These are phyloP conservation scores for Monosporascus cannonballus DNA, from an alignment of 2,329 filamentous ascomycete genomes.

Conservation along the genomic window DNA sequence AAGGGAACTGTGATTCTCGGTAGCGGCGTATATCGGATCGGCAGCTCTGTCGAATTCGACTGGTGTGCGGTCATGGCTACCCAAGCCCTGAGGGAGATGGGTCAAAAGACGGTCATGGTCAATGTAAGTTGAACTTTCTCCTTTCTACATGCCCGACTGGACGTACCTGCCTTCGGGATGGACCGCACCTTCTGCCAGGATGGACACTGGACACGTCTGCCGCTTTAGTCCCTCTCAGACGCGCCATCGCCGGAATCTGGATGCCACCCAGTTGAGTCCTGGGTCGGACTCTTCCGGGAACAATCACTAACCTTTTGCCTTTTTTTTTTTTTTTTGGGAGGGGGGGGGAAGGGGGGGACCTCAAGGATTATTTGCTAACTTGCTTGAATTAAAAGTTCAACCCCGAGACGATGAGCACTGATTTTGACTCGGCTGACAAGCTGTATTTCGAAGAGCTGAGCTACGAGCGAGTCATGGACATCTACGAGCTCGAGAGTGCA, in stretches of 20 bases:
- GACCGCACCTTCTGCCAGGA: too few relatives aligned
- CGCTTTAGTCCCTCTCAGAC: too few relatives aligned
- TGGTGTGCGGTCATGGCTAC: conserved; percentile 95
- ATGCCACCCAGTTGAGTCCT: neutral
- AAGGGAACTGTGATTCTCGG: conserved; percentile 85
- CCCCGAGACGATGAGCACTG: conserved; percentile 69
- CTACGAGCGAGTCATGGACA: conserved; percentile 98
- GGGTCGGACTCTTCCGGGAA: too few relatives aligned
- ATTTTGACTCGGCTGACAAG: conserved; percentile 83
- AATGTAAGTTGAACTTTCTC: conserved; percentile 51
- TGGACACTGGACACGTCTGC: too few relatives aligned
- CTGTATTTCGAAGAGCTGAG: conserved; percentile 96
- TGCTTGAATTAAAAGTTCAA: conserved; percentile 36
- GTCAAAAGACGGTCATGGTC: conserved; percentile 97
- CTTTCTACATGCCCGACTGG: conserved; percentile 1
- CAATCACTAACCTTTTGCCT: too few relatives aligned
- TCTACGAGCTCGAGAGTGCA: conserved; percentile 86
- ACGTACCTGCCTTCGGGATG: too few relatives aligned
- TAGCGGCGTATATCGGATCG: conserved; percentile 95
- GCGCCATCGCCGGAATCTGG: too few relatives aligned
- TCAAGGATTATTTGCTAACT: conserved; percentile 1
- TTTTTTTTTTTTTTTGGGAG: too few relatives aligned
- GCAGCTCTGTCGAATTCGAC: conserved; percentile 96
- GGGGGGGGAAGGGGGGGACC: too few relatives aligned
- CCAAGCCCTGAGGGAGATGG: conserved; percentile 73